Conservation (phyloP, 805 yeast species). For the Saccharomycopsis sp. region DNA sequence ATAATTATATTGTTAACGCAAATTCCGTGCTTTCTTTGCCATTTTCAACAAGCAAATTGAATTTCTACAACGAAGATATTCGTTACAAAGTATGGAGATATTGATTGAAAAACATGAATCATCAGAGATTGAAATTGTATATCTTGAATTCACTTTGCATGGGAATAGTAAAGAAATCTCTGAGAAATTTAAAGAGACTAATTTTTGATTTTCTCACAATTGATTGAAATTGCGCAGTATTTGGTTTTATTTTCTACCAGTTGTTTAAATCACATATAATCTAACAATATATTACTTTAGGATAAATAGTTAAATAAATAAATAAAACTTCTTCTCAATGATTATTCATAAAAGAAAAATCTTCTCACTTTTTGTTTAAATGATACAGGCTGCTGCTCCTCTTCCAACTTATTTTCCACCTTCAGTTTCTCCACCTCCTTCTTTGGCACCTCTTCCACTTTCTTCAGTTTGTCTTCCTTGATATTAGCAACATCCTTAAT, state of each 20-base stretch:
- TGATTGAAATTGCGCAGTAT: slow-evolving; percentile 1
- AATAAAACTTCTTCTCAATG: background rate
- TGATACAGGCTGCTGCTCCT: background rate
- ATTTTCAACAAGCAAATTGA: too few species aligned
- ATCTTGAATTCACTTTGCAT: too few species aligned
- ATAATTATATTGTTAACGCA: too few species aligned
- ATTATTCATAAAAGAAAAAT: background rate
- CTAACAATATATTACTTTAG: background rate
- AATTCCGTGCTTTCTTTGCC: too few species aligned
- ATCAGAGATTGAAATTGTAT: too few species aligned
- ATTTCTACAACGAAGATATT: too few species aligned
- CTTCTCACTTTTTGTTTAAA: background rate
- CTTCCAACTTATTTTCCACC: background rate
- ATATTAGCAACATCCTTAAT: background rate
- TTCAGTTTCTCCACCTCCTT: background rate
- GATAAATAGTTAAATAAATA: background rate
- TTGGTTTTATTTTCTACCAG: slow-evolving; percentile 19
- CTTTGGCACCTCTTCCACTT: background rate
- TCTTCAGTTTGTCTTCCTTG: background rate
- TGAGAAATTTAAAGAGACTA: too few species aligned
- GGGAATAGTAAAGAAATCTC: too few species aligned
- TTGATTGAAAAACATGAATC: too few species aligned
- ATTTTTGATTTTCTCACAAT: too few species aligned
- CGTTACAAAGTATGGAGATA: too few species aligned
- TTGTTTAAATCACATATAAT: too few species aligned